Evolutionary conservation across 2,329 filamentous ascomycete genomes (phyloP), one percentile per base, ranked within the genome.

Genomic region (Lachnellula arida): DNA sequence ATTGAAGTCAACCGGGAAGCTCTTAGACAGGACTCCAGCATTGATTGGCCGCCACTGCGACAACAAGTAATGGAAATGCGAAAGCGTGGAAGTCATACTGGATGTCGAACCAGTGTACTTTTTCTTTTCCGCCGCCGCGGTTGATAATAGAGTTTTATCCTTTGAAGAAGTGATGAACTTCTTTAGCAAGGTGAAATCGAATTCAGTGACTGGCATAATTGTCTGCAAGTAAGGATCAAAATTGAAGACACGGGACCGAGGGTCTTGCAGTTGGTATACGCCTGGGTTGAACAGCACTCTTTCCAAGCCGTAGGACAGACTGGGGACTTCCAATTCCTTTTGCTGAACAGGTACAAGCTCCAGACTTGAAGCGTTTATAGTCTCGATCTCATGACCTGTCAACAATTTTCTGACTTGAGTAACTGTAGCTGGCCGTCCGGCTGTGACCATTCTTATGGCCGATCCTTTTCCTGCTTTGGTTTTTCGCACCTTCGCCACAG

Each of bases 21-120:
- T 75, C 50, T 81, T 81, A 0, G 91, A 93, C 1, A 96, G 69
- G 67, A 82, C 82, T 0, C 74, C 71, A 15, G 83, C 74, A 58
- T 90, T 88, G 57, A 96, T 77, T 2, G 77, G 75, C 52, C 95
- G 85, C 88, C 91, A 97, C 6, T 80, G 75, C 0, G 93, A 97
- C 9, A 99, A 78, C 3, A 99, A 80, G 67, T 85, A 97, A 71
- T 99, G 94, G 68, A 99, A 96, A 66, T 99, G 95, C 2, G 87
- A 82, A 46, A 99, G 78, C 50, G 89, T 85, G 2, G 86, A 78
- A 1, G 93, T 96, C 91, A 97, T 96, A 73, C 93, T 97, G 1
- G 94, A 99, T 0, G 94, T 97, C 12, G 94, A 99, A 9, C 94
- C 94, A 11, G 91, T 87, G 68, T 95, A 99, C 68, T 88, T 95